Conservation (phyloP, 129 eudicot genomes). For the Pseudognaphalium luteoalbum region DNA sequence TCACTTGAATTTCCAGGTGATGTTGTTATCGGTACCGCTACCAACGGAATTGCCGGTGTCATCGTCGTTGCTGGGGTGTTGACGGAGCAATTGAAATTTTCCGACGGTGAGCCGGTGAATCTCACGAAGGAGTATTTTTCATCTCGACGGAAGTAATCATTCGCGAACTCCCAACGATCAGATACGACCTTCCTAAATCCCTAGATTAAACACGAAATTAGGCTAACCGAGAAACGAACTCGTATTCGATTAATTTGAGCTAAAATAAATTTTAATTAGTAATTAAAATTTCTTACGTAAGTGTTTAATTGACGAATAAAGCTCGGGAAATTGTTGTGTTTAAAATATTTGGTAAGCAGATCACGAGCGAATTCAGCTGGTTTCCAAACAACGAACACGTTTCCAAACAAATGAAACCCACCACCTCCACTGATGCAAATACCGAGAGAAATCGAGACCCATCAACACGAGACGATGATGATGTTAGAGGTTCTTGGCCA, state of each 20-base stretch:
- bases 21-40: constrained; percentile 13
- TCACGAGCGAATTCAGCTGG: constrained; percentile 73
- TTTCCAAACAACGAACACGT: constrained; percentile 65
- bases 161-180: constrained; percentile 83
- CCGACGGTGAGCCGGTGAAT: constrained; percentile 91
- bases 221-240: background rate
- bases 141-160: constrained; percentile 66
- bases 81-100: constrained; percentile 38
- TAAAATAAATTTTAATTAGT: background rate
- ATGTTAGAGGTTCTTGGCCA: too few species aligned
- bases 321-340: constrained; percentile 88
- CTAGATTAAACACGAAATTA: constrained; percentile 31
- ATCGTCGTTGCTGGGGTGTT: background rate
- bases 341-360: constrained; percentile 69
- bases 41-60: constrained; percentile 26
- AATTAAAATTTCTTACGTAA: constrained; percentile 41
- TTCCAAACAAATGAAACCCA: too few species aligned
- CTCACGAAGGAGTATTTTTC: constrained; percentile 60
- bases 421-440: too few species aligned
- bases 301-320: constrained; percentile 82
- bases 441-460: too few species aligned
- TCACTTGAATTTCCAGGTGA: constrained; percentile 69
- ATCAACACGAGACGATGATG: too few species aligned
- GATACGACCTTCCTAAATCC: constrained; percentile 78
- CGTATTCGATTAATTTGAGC: background rate